These are phyloP conservation scores for Fusarium robinianum DNA, from an alignment of 2,329 filamentous ascomycete genomes.

Conservation along the genomic window DNA sequence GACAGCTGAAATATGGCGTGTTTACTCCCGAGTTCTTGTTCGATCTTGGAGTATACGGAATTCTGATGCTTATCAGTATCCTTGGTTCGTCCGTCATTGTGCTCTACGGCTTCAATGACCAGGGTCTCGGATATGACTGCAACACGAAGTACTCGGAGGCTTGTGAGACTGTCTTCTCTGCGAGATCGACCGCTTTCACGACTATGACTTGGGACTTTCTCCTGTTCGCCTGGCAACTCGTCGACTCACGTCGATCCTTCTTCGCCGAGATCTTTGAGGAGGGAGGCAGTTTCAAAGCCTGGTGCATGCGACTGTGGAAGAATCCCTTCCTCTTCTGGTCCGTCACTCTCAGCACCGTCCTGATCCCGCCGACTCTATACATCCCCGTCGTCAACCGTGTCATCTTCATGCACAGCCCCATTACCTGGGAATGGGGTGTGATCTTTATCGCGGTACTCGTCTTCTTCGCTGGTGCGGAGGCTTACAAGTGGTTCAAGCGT, in stretches of 20 bases:
- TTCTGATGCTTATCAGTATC: constrained; percentile 65
- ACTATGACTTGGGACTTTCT: constrained; percentile 71
- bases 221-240: constrained; percentile 71
- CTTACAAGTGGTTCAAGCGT: constrained; percentile 71
- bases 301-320: constrained; percentile 58
- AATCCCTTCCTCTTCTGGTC: constrained; percentile 59
- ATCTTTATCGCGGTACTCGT: constrained; percentile 63
- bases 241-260: constrained; percentile 67
- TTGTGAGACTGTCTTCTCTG: constrained; percentile 65
- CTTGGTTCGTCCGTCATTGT: constrained; percentile 62
- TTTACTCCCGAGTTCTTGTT: constrained; percentile 67
- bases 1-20: constrained; percentile 54
- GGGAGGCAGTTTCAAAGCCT: constrained; percentile 50
- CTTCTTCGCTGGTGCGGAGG: constrained; percentile 67
- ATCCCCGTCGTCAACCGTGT: constrained; percentile 68
- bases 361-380: constrained; percentile 65
- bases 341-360: constrained; percentile 57
- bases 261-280: constrained; percentile 61
- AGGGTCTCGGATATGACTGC: constrained; percentile 62
- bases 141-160: constrained; percentile 56
- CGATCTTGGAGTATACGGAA: constrained; percentile 66
- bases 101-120: constrained; percentile 58
- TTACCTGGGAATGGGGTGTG: constrained; percentile 72
- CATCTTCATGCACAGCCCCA: constrained; percentile 69
- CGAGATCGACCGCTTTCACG: constrained; percentile 68